A percentile compares a stretch with the other conserved stretches of the same genome.
Conservation (phyloP, 495 filamentous ascomycete species). For the Pyrenopolyporus hunteri region DNA sequence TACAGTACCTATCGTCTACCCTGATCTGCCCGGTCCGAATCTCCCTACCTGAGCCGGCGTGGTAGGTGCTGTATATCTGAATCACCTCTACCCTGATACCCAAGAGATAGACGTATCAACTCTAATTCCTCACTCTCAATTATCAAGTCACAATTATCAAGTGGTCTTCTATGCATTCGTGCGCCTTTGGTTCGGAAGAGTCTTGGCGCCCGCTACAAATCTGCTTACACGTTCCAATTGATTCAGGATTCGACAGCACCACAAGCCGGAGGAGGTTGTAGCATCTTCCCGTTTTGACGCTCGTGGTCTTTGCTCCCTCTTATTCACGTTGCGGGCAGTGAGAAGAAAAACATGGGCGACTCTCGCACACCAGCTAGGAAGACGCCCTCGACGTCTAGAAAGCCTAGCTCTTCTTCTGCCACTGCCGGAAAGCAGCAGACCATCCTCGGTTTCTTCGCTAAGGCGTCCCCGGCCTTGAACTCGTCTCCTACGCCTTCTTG, state of each 20-base stretch:
- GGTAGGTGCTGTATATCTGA: no score
- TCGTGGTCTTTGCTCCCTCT: background rate
- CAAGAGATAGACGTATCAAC: no score
- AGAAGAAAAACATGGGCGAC: constrained; percentile 34
- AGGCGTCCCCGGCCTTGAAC: constrained; percentile 46
- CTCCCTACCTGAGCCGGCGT: no score
- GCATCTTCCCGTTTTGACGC: background rate
- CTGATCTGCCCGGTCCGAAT: no score
- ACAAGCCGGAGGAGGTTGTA: background rate
- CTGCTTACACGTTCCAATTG: background rate
- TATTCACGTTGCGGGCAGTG: background rate
- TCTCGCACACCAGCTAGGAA: constrained; percentile 51
- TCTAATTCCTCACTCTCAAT: no score
- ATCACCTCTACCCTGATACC: no score
- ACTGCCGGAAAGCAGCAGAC: constrained; percentile 71
- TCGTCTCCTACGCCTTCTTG: constrained; percentile 43
- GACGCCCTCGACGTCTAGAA: constrained; percentile 50
- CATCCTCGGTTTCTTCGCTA: constrained; percentile 87
- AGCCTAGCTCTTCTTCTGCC: constrained; percentile 40
- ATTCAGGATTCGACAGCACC: background rate
- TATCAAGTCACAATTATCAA: no score
- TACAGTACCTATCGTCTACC: no score
- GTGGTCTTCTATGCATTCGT: no score
- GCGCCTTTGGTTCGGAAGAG: no score
- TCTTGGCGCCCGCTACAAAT: background rate